phyloP scores from a whole-genome alignment of 2,329 filamentous ascomycete genomes.

The Fusarium sacchari region DNA sequence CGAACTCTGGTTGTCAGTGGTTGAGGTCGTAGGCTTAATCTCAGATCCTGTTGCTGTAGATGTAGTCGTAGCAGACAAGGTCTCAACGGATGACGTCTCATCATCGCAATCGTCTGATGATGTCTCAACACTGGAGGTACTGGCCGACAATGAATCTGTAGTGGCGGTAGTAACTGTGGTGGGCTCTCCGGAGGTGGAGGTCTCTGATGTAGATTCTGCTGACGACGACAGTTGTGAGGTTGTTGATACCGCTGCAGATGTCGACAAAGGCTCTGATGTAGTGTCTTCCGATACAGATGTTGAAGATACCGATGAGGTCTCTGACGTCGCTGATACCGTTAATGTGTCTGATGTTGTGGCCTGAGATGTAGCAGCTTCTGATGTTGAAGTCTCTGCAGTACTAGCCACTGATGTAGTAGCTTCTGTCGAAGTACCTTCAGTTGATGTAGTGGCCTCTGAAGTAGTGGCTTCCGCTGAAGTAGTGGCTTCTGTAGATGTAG shows the following conservation, averaged over 20 bases:
- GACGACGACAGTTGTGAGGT: too few species aligned
- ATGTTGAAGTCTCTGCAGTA: neutral
- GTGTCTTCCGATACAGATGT: neutral
- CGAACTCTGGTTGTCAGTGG: neutral
- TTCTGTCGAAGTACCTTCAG: neutral
- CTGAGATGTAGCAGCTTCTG: neutral
- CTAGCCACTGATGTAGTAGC: neutral
- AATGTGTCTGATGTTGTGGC: neutral
- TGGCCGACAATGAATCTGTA: rapidly evolving
- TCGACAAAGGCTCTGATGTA: too few species aligned
- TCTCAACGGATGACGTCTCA: neutral
- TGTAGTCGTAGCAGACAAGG: neutral
- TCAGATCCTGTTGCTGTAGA: neutral
- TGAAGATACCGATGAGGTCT: neutral
- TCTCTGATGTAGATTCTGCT: neutral
- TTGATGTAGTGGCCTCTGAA: neutral
- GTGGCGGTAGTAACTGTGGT: neutral
- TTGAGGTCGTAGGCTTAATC: neutral
- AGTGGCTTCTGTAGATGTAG: neutral
- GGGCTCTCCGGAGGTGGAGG: neutral
- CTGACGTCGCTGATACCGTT: neutral
- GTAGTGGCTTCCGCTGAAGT: neutral
- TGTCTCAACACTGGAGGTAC: neutral
- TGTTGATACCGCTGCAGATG: too few species aligned
- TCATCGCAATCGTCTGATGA: neutral